phyloP scores from a whole-genome alignment of 257 asterid genomes.

The Prunella vulgaris region DNA sequence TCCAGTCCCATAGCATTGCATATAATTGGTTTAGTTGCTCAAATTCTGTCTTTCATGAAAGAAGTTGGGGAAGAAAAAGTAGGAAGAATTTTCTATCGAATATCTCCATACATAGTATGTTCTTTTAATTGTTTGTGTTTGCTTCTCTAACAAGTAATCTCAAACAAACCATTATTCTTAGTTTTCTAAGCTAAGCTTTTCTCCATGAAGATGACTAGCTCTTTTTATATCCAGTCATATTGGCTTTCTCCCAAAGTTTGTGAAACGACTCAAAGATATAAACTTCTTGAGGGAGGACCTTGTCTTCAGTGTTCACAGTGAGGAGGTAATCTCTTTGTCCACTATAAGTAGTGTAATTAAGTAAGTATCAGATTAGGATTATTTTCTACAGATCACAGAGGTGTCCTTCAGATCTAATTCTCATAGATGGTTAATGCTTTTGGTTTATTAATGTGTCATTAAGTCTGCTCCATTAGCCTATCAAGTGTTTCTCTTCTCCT shows the following conservation, averaged over 20 bases:
- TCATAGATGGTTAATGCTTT: too few relatives aligned
- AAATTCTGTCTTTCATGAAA: slow-evolving; percentile 2
- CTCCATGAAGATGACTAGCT: slow-evolving; percentile 18
- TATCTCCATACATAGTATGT: not conserved
- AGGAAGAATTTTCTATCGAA: not conserved
- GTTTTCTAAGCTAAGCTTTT: slow-evolving; percentile 10
- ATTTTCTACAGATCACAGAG: not conserved
- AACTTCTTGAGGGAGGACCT: slow-evolving; percentile 84
- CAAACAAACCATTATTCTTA: not conserved
- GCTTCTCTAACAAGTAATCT: not conserved
- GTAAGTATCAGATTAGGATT: not conserved
- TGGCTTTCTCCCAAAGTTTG: slow-evolving; percentile 77
- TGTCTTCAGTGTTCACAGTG: slow-evolving; percentile 76
- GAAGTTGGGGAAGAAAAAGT: not conserved
- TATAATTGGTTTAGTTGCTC: not conserved
- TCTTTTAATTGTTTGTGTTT: not conserved
- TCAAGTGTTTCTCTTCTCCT: not conserved
- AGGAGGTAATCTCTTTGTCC: slow-evolving; percentile 51
- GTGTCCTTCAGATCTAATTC: too few relatives aligned
- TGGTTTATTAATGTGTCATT: not conserved
- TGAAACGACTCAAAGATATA: slow-evolving; percentile 66
- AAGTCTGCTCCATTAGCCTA: not conserved
- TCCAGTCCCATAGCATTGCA: not conserved
- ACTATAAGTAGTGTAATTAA: not conserved
- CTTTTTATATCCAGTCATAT: slow-evolving; percentile 51